Percentiles rank a stretch among this genome's conserved stretches.
Conservation (phyloP, 2,329 filamentous ascomycete species). For the Ascochyta clinopodiicola region DNA sequence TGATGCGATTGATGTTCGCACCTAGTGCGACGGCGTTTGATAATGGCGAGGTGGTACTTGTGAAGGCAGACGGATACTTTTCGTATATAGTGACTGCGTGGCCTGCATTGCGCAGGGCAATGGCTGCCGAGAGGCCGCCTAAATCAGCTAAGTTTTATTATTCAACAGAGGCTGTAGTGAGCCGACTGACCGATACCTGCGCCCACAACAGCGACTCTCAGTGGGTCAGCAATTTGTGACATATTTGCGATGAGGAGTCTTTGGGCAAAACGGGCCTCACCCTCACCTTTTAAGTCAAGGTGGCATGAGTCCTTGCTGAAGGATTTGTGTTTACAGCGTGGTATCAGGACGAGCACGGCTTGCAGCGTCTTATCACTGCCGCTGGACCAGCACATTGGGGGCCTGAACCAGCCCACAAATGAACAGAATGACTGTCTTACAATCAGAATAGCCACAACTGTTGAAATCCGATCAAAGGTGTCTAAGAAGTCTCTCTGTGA, state of each 20-base stretch:
- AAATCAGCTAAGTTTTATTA: neutral
- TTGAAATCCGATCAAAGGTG: no score
- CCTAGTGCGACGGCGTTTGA: conserved; percentile 8
- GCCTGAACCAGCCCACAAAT: no score
- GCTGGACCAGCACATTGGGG: no score
- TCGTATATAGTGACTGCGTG: conserved; percentile 70
- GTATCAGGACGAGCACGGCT: neutral
- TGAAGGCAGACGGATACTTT: conserved; percentile 63
- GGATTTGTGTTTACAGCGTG: neutral
- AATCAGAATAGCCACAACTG: no score
- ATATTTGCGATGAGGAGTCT: neutral
- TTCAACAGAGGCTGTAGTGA: no score
- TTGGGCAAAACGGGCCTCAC: neutral
- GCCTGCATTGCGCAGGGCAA: conserved; percentile 60
- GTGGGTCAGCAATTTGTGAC: neutral
- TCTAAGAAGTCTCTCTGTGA: no score
- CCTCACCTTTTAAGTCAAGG: neutral
- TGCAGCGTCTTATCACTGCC: no score
- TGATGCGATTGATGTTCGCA: conserved; percentile 8
- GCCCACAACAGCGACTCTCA: conserved; percentile 4
- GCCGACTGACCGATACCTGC: neutral
- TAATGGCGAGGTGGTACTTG: conserved; percentile 5
- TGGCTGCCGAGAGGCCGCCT: conserved; percentile 59
- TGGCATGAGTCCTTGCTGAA: neutral
- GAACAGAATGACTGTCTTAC: no score